Base-by-base conservation (phyloP, 495 filamentous ascomycete genomes). In the Penicillium fimorum region DNA sequence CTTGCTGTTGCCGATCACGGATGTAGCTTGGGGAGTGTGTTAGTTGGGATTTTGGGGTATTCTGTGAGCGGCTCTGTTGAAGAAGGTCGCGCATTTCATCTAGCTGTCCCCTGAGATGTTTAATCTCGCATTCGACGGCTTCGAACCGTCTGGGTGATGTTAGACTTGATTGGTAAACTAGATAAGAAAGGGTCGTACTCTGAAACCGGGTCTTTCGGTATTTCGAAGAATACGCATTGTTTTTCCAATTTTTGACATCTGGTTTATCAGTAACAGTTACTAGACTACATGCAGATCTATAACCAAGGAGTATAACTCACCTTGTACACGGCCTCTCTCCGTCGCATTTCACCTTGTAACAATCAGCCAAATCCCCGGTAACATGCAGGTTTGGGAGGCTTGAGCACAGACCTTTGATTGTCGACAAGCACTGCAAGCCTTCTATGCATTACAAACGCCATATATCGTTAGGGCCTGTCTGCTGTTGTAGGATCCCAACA, bases 301-400 rank as follows among this genome's bases (percentile, higher is more conserved):
- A 2, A 38, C 42, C 17, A 10, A 43, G 27, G 25, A 4, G 30
- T 42, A n/a, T 10, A 15, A 20, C 50, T 51, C 55, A 68, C 72
- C 72, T 70, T 38, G 70, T 66, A 57, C 73, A 76, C 13, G 73
- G 73, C 24, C 65, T 57, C 45, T 70, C 66, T n/a, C 67, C 71
- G 56, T 76, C 73, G 50, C 73, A 76, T 67, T 62, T 66, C 15
- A 76, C 67, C 72, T 76, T 40, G 10, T 47, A 1, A 22, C 17
- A n/a, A 47, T 64, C 25, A 59, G 25, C 40, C 27, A 37, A 35
- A 47, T n/a, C 22, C 11, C 30, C 17, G 12, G 20, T 11, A 22
- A 50, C 22, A 13, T 17, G 5, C 13, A 25, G 30, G 2, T 10
- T 37, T 4, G 8, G n/a, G 11, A 12, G 13, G 12, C 33, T 10